Conservation (phyloP, 176 grass and related monocot genomes). For the Chloris gayana region DNA sequence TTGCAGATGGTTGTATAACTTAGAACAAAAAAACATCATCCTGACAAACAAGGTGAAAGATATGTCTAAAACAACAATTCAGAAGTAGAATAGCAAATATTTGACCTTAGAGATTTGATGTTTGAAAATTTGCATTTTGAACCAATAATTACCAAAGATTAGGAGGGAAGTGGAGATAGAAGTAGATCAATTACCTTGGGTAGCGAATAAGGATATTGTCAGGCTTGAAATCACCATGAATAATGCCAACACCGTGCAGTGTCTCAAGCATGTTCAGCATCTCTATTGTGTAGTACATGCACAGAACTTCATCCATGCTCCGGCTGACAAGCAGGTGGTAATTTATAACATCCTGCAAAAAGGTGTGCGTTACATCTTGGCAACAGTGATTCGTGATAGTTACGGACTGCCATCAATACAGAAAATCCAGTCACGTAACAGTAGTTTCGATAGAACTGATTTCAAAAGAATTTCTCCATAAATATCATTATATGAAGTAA, state of each 20-base stretch:
- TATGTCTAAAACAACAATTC: background rate
- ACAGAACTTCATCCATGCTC: conserved; percentile 81
- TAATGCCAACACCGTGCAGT: conserved; percentile 75
- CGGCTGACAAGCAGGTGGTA: conserved; percentile 54
- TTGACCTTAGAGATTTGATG: conserved; percentile 4
- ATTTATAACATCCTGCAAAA: conserved; percentile 90
- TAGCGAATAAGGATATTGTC: conserved; percentile 93
- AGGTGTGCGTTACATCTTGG: conserved; percentile 17
- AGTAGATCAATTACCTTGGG: conserved; percentile 59
- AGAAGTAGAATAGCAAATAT: background rate
- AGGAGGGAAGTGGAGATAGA: background rate
- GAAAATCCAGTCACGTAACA: conserved; percentile 11
- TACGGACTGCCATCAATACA: background rate
- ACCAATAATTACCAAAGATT: background rate
- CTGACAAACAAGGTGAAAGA: background rate
- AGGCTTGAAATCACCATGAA: conserved; percentile 95
- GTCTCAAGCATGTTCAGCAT: conserved; percentile 84
- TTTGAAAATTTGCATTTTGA: conserved; percentile 14
- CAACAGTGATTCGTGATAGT: conserved; percentile 23
- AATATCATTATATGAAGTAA: conserved; percentile 13
- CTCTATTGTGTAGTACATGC: conserved; percentile 94
- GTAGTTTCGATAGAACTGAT: conserved; percentile 11
- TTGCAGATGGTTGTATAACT: conserved; percentile 19
- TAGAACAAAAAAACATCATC: conserved; percentile 9
- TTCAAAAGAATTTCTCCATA: background rate